phyloP scores from a whole-genome alignment of 805 yeast genomes.

The Zygosaccharomyces bisporus region DNA sequence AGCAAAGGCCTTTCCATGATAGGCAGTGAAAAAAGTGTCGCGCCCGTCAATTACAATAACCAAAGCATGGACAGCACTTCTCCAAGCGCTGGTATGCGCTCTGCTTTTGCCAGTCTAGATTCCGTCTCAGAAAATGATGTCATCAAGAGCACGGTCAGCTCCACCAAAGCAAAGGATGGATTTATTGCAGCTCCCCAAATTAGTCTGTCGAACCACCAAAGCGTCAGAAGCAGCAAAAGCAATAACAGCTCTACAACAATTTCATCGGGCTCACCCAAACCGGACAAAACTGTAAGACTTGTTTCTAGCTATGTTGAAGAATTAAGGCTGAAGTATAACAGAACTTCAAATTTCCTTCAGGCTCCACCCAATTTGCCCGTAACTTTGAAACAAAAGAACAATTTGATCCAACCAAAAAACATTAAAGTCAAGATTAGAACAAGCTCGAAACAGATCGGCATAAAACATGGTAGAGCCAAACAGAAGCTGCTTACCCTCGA shows the following conservation, averaged over 20 bases:
- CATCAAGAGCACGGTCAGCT: neutral
- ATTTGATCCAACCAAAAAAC: slow-evolving; percentile 33
- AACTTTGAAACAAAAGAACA: slow-evolving; percentile 33
- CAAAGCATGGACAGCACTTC: slow-evolving; percentile 1
- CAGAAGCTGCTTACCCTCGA: slow-evolving; percentile 35
- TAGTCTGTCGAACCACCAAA: slow-evolving; percentile 5
- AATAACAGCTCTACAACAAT: slow-evolving; percentile 9
- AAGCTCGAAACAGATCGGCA: slow-evolving; percentile 36
- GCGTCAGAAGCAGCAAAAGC: slow-evolving; percentile 12
- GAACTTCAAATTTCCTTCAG: slow-evolving; percentile 34
- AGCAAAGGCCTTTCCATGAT: neutral
- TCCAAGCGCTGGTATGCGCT: slow-evolving; percentile 1
- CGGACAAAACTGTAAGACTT: slow-evolving; percentile 27
- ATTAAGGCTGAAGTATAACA: slow-evolving; percentile 31
- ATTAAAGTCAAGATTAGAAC: slow-evolving; percentile 36
- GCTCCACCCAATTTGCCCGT: slow-evolving; percentile 37
- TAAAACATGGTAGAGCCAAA: slow-evolving; percentile 37
- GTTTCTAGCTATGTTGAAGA: slow-evolving; percentile 37
- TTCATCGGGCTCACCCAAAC: slow-evolving; percentile 12
- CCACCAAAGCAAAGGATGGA: slow-evolving; percentile 1
- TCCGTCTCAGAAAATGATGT: slow-evolving; percentile 4
- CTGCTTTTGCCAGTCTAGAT: slow-evolving; percentile 1
- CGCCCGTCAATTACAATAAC: neutral
- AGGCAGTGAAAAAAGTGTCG: slow-evolving; percentile 2
- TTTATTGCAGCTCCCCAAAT: neutral